A percentile compares a stretch with the other conserved stretches of the same genome.
These are phyloP conservation scores for Acorus calamus DNA, from an alignment of 106 monocot genomes.

Conservation along the genomic window DNA sequence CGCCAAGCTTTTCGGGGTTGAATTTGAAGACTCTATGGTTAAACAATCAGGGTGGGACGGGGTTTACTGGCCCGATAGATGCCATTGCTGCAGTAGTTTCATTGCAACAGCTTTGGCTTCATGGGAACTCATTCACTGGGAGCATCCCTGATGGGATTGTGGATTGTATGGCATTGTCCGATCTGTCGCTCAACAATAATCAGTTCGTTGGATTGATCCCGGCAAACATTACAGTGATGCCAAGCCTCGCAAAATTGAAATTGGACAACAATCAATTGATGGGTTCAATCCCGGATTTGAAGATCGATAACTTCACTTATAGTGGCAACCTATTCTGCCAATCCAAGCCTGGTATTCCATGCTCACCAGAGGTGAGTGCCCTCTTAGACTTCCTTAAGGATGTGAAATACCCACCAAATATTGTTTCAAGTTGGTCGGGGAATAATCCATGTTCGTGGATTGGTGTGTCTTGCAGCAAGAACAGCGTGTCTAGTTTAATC, in stretches of 20 bases:
- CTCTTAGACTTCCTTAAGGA: slow-evolving; percentile 52
- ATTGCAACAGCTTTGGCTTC: slow-evolving; percentile 39
- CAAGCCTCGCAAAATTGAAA: background rate
- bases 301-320: slow-evolving; percentile 22
- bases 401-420: slow-evolving; percentile 40
- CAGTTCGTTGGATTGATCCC: slow-evolving; percentile 7
- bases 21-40: slow-evolving; percentile 44
- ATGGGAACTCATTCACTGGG: slow-evolving; percentile 63
- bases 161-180: slow-evolving; percentile 9
- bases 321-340: slow-evolving; percentile 36
- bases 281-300: slow-evolving; percentile 35
- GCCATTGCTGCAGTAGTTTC: slow-evolving; percentile 35
- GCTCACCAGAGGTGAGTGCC: slow-evolving; percentile 38
- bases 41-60: slow-evolving; percentile 42
- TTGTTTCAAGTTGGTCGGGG: slow-evolving; percentile 45
- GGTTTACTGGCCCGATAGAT: slow-evolving; percentile 43
- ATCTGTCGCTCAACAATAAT: slow-evolving; percentile 39
- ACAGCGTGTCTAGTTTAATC: slow-evolving; percentile 36
- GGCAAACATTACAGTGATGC: background rate
- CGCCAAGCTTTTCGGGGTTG: slow-evolving; percentile 18
- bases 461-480: slow-evolving; percentile 34
- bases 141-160: slow-evolving; percentile 39
- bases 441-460: slow-evolving; percentile 66
- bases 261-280: slow-evolving; percentile 48
- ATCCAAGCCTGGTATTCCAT: slow-evolving; percentile 27